phyloP scores from a whole-genome alignment of 164 flowering plant genomes.

The Malania oleifera region DNA sequence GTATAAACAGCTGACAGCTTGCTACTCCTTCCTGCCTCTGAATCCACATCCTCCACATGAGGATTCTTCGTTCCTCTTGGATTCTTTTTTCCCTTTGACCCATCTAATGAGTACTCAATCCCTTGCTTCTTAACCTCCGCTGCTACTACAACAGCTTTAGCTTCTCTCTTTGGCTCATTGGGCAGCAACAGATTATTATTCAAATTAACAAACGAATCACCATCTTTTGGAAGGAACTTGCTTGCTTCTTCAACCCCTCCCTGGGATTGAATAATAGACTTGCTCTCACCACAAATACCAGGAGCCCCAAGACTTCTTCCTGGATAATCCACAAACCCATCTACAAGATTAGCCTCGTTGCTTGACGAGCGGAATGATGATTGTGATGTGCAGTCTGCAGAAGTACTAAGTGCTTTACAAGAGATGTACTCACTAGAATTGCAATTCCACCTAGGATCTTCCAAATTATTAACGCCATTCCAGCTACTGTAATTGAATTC shows the following conservation, averaged over 20 bases:
- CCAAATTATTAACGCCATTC: not conserved
- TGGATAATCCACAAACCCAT: slow-evolving; percentile 29
- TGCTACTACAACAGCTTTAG: slow-evolving; percentile 10
- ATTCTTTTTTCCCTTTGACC: slow-evolving; percentile 24
- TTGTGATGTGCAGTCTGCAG: slow-evolving; percentile 17
- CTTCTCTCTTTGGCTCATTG: slow-evolving; percentile 14
- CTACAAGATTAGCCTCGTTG: slow-evolving; percentile 14
- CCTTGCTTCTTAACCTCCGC: slow-evolving; percentile 21
- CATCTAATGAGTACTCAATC: slow-evolving; percentile 13
- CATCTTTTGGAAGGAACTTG: slow-evolving; percentile 36
- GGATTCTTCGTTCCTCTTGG: slow-evolving; percentile 23
- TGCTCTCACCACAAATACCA: slow-evolving; percentile 20
- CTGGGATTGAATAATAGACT: slow-evolving; percentile 21
- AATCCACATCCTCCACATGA: slow-evolving; percentile 10
- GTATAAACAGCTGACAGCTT: slow-evolving; percentile 28
- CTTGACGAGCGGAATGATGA: slow-evolving; percentile 24
- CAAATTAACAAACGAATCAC: slow-evolving; percentile 16
- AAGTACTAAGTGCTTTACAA: not conserved
- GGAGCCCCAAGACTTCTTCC: slow-evolving; percentile 20
- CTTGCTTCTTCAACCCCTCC: slow-evolving; percentile 44
- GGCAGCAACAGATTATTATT: slow-evolving; percentile 12
- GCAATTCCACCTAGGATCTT: slow-evolving; percentile 9
- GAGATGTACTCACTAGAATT: slow-evolving; percentile 2
- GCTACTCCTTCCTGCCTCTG: slow-evolving; percentile 26
- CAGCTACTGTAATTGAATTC: not conserved